A percentile compares a stretch with the other conserved stretches of the same genome.
Evolutionary conservation across 139 green algal genomes (phyloP).

Genomic region (Chara braunii): DNA sequence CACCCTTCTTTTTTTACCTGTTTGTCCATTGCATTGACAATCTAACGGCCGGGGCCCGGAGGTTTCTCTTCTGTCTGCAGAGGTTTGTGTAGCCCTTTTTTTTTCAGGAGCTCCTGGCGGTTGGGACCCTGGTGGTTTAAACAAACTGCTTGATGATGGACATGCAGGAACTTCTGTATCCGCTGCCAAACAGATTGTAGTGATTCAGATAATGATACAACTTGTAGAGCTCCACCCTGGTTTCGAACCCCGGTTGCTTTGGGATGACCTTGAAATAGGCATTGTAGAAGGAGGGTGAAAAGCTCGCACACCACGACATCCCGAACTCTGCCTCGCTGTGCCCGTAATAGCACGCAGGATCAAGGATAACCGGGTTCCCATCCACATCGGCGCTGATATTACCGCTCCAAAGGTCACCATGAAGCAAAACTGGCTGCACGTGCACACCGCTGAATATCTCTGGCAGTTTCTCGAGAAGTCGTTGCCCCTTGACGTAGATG

Average conservation of each 20-base stretch:
- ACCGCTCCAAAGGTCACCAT: constrained; percentile 93
- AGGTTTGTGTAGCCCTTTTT: too few species aligned
- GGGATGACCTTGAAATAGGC: constrained; percentile 58
- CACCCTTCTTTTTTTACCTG: too few species aligned
- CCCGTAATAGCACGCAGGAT: constrained; percentile 80
- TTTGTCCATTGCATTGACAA: too few species aligned
- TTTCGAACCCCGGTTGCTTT: constrained; percentile 59
- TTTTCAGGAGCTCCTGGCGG: too few species aligned
- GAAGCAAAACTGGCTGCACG: constrained; percentile 72
- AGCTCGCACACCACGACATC: constrained; percentile 86
- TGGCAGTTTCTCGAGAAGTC: constrained; percentile 65
- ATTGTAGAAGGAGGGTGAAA: constrained; percentile 43
- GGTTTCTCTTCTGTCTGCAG: too few species aligned
- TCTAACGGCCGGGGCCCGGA: too few species aligned
- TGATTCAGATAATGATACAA: constrained; percentile 94
- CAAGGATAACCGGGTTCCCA: constrained; percentile 68
- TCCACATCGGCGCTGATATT: constrained; percentile 73
- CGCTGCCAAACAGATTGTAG: constrained; percentile 65
- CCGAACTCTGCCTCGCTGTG: constrained; percentile 93
- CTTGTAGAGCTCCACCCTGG: constrained; percentile 67
- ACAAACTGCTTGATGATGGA: constrained; percentile 36
- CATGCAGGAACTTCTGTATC: constrained; percentile 28
- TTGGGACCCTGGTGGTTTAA: too few species aligned
- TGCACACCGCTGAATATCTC: constrained; percentile 65
- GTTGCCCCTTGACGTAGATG: constrained; percentile 31